Percentiles rank a stretch among this genome's conserved stretches.
Evolutionary conservation across 371 early-diverging fungal species (phyloP).

Genomic region (Fennellomyces sp.): DNA sequence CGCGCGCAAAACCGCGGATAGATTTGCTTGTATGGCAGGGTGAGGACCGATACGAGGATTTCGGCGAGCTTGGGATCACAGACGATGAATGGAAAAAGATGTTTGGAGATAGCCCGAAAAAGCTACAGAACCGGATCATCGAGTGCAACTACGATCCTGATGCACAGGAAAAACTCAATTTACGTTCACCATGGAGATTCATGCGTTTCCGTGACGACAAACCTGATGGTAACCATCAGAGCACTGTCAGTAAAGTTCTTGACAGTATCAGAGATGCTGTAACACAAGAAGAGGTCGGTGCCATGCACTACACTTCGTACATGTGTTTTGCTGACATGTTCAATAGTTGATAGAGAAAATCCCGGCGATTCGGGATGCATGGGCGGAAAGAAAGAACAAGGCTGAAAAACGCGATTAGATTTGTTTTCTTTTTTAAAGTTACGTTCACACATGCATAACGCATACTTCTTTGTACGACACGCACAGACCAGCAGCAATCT

Average conservation of each 20-base stretch:
- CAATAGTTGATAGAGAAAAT: slow-evolving; percentile 16
- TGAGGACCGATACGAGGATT: slow-evolving; percentile 50
- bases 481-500: neutral
- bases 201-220: slow-evolving; percentile 91
- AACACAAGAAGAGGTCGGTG: slow-evolving; percentile 62
- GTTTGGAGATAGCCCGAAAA: slow-evolving; percentile 23
- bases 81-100: slow-evolving; percentile 58
- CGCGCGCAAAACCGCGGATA: slow-evolving; percentile 48
- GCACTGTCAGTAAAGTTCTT: slow-evolving; percentile 71
- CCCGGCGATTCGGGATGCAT: slow-evolving; percentile 13
- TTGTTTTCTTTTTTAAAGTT: neutral
- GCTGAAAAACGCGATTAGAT: neutral
- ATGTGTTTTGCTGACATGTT: neutral
- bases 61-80: slow-evolving; percentile 62
- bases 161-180: slow-evolving; percentile 33
- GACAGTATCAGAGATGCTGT: slow-evolving; percentile 82
- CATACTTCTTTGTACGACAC: neutral
- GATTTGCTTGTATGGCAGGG: slow-evolving; percentile 66
- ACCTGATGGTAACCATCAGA: slow-evolving; percentile 75
- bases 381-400: slow-evolving; percentile 1
- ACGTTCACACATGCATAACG: neutral
- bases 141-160: slow-evolving; percentile 71
- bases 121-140: slow-evolving; percentile 66
- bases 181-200: slow-evolving; percentile 74
- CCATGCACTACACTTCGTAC: neutral